Conservation (phyloP, 805 yeast genomes). For the Saccharomycopsis microspora region DNA sequence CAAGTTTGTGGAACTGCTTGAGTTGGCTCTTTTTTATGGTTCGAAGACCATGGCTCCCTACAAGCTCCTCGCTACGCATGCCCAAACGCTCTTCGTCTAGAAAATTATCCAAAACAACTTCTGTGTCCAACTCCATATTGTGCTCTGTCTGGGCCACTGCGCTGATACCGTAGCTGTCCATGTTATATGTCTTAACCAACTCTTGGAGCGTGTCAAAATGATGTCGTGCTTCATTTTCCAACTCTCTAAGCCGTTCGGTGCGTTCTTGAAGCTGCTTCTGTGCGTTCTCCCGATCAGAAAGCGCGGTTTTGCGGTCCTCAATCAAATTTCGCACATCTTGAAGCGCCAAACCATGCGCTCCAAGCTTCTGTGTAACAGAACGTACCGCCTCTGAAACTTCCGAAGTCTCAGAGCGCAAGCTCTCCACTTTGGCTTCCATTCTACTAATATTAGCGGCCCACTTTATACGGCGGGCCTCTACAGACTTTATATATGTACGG, state of each 20-base stretch:
- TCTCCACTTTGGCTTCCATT: slow-evolving; percentile 41
- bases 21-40: slow-evolving; percentile 20
- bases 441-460: slow-evolving; percentile 54
- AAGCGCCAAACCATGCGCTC: slow-evolving; percentile 37
- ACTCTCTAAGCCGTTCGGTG: slow-evolving; percentile 28
- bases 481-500: slow-evolving; percentile 55
- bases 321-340: slow-evolving; percentile 12
- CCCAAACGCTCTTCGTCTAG: slow-evolving; percentile 34
- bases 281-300: neutral
- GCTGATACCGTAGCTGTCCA: neutral
- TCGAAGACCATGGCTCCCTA: slow-evolving; percentile 28
- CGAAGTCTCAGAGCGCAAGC: slow-evolving; percentile 31
- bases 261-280: slow-evolving; percentile 27
- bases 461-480: slow-evolving; percentile 50
- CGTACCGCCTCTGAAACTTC: slow-evolving; percentile 31
- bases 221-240: slow-evolving; percentile 37
- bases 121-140: slow-evolving; percentile 24
- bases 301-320: slow-evolving; percentile 10
- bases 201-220: slow-evolving; percentile 26
- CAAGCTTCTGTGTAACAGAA: slow-evolving; percentile 32
- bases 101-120: slow-evolving; percentile 29
- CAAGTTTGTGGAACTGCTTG: slow-evolving; percentile 21
- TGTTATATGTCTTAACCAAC: slow-evolving; percentile 5
- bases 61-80: slow-evolving; percentile 18
- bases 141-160: slow-evolving; percentile 15